phyloP scores from a whole-genome alignment of 495 filamentous ascomycete genomes.

The Penicillium tannophilum region DNA sequence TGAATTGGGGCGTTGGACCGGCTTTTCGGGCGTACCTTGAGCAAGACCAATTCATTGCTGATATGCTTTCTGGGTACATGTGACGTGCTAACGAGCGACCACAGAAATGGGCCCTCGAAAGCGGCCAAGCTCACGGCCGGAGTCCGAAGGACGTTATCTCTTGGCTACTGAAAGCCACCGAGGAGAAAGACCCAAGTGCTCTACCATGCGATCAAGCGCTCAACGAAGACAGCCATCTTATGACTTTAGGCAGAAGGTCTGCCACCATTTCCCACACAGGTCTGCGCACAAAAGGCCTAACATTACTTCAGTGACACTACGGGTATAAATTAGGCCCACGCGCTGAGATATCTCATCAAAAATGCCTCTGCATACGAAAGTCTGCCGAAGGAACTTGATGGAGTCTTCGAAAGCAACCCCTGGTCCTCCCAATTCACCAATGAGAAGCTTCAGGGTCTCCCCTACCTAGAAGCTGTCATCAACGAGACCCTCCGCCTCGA shows the following conservation, averaged over 20 bases:
- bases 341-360: background rate
- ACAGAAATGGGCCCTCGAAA: conserved; percentile 2
- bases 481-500: conserved; percentile 58
- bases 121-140: background rate
- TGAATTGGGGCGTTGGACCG: background rate
- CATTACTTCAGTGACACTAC: conserved; percentile 3
- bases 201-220: background rate
- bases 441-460: conserved; percentile 12
- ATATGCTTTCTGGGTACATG: too few relatives aligned
- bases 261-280: background rate
- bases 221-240: background rate
- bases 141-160: background rate
- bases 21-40: background rate
- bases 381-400: background rate
- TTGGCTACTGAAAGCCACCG: background rate
- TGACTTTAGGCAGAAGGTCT: background rate
- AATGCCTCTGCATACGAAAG: background rate
- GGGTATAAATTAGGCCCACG: background rate
- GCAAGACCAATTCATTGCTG: background rate
- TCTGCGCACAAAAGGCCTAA: background rate
- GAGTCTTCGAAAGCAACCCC: background rate
- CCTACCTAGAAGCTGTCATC: conserved; percentile 52
- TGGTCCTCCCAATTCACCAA: background rate
- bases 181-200: conserved; percentile 1
- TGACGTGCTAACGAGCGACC: background rate